Base-by-base conservation (phyloP, 805 yeast genomes). In the Candida dajiaensis region DNA sequence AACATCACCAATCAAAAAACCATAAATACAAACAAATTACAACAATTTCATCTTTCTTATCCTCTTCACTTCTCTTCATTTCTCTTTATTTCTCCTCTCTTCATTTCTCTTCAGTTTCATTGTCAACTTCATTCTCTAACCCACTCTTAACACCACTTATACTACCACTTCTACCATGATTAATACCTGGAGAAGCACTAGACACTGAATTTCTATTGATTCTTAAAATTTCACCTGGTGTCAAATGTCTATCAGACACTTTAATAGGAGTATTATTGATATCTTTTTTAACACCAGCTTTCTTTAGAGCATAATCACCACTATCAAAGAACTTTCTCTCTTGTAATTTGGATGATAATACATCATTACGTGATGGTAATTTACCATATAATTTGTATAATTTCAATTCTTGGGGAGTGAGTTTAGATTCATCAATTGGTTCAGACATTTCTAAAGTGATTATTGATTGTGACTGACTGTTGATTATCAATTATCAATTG, bases 301-400 rank as follows among this genome's bases (percentile, higher is more conserved):
- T 82, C 55, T 81, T 85, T 76, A 89, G 77, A 11, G 96, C 96
- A 65, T 89, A 89, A 66, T 89, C 97, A 10, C 97, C 97, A 51
- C 95, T 85, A 61, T 89, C 97, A 59, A 89, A 90, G 65, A 85
- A 89, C 69, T 89, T 90, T 57, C 96, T 79, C 53, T 89, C 97
- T 65, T 85, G 86, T 57, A 87, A 69, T 62, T 85, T 87, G 50
- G 83, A 78, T 43, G 84, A 75, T 43, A 89, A 71, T 19, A 89
- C 71, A 52, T 89, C 95, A 47, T 83, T 82, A 47, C 80, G 83
- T 23, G 89, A 77, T 21, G 97, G 97, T 42, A 89, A 69, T 61
- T 82, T 85, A 26, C 97, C 97, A 64, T 90, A 89, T 70, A 89
- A 67, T 58, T 78, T 81, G 66, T 81, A 84, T 20, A 90, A 70